phyloP scores from a whole-genome alignment of 345 rosid species.

The Sonneratia caseolaris region DNA sequence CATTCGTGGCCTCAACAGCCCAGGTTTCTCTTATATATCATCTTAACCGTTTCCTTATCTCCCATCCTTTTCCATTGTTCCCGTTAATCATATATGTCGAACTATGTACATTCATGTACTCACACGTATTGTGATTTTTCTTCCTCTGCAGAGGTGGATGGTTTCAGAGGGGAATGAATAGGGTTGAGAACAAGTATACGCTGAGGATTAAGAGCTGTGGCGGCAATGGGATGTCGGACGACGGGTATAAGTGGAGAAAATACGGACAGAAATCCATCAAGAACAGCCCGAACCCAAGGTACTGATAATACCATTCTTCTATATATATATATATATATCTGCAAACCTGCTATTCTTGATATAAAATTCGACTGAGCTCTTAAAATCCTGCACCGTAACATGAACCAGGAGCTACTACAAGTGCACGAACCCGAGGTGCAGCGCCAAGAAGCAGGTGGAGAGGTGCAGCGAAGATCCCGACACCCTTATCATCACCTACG shows the following conservation, averaged over 20 bases:
- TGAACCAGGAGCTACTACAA: conserved; percentile 68
- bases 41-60: not conserved
- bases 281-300: conserved; percentile 78
- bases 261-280: conserved; percentile 90
- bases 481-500: conserved; percentile 63
- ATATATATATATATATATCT: no score
- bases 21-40: not conserved
- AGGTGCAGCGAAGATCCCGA: conserved; percentile 55
- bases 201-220: conserved; percentile 46
- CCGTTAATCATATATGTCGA: not conserved
- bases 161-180: conserved; percentile 25
- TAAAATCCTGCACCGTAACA: no score
- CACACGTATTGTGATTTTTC: not conserved
- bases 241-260: conserved; percentile 97
- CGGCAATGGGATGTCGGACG: conserved; percentile 52
- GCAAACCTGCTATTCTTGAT: no score
- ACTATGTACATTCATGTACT: no score
- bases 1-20: not conserved
- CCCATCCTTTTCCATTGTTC: not conserved
- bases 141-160: conserved; percentile 6
- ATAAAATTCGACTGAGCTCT: no score
- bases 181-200: conserved; percentile 60
- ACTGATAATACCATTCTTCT: not conserved
- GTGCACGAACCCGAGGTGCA: conserved; percentile 76
- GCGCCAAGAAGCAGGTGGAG: conserved; percentile 83